Conservation (phyloP, 495 filamentous ascomycete genomes). For the Schizothecium vesticola region DNA sequence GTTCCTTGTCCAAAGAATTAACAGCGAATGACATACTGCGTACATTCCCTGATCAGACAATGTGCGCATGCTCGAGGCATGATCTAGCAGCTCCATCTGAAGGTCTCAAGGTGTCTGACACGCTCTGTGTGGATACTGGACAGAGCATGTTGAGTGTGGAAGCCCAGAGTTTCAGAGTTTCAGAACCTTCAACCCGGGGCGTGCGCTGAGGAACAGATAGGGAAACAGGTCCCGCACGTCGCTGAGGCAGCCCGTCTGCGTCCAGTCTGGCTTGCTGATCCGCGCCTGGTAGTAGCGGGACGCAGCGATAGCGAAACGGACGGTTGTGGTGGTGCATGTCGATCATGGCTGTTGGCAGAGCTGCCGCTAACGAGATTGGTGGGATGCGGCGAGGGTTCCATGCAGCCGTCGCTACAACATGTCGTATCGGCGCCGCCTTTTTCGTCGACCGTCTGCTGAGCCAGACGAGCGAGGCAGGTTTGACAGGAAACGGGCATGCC, state of each 20-base stretch:
- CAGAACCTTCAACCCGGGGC: neutral
- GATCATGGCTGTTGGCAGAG: neutral
- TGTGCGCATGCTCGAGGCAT: neutral
- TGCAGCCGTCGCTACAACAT: neutral
- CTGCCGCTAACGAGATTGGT: neutral
- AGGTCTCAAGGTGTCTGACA: neutral
- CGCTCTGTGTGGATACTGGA: neutral
- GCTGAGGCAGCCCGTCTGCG: too few relatives aligned
- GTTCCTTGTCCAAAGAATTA: neutral
- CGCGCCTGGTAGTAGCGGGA: too few relatives aligned
- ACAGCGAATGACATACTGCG: neutral
- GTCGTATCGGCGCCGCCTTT: neutral
- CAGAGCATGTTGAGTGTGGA: neutral
- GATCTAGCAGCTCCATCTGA: neutral
- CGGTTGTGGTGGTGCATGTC: neutral
- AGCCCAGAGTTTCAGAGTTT: neutral
- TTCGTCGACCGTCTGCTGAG: neutral
- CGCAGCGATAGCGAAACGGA: too few relatives aligned
- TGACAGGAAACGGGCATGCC: neutral
- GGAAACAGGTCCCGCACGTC: too few relatives aligned
- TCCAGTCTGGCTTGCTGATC: too few relatives aligned
- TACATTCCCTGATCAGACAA: neutral
- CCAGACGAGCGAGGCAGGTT: neutral
- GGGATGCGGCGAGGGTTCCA: neutral
- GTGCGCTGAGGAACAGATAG: neutral